A percentile compares a stretch with the other conserved stretches of the same genome.
These are phyloP conservation scores for Acacia concinna DNA, from an alignment of 331 rosid genomes.

Conservation along the genomic window DNA sequence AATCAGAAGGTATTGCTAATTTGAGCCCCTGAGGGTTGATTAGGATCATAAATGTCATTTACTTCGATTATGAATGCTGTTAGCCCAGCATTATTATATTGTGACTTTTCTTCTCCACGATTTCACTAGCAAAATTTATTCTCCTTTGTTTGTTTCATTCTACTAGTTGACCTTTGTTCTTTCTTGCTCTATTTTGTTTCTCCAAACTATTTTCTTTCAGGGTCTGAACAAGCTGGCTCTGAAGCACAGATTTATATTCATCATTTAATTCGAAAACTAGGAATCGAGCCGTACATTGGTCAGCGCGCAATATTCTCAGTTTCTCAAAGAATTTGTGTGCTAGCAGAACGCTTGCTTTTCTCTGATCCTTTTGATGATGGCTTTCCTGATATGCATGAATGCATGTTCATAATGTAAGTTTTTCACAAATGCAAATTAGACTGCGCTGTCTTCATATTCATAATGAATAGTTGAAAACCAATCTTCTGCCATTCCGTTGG, in stretches of 20 bases:
- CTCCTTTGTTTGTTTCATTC: constrained; percentile 16
- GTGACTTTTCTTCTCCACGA: constrained; percentile 14
- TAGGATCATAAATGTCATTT: constrained; percentile 3
- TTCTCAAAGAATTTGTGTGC: constrained; percentile 67
- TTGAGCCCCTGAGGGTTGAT: constrained; percentile 25
- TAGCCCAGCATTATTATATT: too few species aligned
- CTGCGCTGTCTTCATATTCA: constrained; percentile 12
- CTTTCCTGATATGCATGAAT: constrained; percentile 68
- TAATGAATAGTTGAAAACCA: not conserved
- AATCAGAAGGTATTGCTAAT: constrained; percentile 60
- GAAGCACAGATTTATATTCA: constrained; percentile 55
- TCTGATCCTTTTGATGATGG: constrained; percentile 81
- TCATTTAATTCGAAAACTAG: constrained; percentile 78
- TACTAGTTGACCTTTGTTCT: constrained; percentile 5
- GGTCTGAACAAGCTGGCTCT: constrained; percentile 37
- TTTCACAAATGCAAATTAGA: constrained; percentile 8
- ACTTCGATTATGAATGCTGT: not conserved
- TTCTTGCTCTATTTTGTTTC: constrained; percentile 1
- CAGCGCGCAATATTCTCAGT: constrained; percentile 69
- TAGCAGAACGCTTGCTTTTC: constrained; percentile 81
- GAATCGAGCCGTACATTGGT: constrained; percentile 66
- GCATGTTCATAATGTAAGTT: constrained; percentile 82
- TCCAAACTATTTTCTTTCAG: constrained; percentile 42
- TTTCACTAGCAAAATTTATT: constrained; percentile 12
- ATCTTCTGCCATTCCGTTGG: not conserved